Base-by-base conservation (phyloP, 2,329 filamentous ascomycete genomes). In the Epichloe gansuensis region DNA sequence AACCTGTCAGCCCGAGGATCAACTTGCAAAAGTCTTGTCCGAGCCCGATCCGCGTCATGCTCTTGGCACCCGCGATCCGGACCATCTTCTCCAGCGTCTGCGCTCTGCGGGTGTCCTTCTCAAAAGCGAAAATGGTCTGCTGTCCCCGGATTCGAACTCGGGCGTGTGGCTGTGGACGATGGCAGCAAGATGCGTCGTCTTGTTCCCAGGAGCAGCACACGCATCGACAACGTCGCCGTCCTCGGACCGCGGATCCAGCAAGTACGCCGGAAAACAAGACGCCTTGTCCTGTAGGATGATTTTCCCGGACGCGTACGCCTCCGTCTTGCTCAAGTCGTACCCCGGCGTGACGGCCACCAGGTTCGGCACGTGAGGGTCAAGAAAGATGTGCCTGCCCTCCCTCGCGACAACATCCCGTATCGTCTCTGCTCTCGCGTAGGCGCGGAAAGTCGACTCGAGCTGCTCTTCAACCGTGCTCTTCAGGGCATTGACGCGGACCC, bases 221-320 rank as follows among this genome's bases (percentile, higher is more conserved):
- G 88, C 88, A 67, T 98, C 93, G n/a, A 97, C 80, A 8, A 94
- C 74, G 62, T 93, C 82, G 25, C 88, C 88, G 57, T 85, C 80
- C 53, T 79, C 73, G 8, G 80, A 71, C 0, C 71, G 71, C 0
- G 86, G 82, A 50, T 95, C 76, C 0, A 98, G 73, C 3, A 98
- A 74, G 64, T 93, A 93, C 0, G 91, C 93, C 0, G 93, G 93
- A 62, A 98, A 96, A 64, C 93, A 98, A 0, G 91, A 96, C 0
- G 93, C 91, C 68, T 96, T 97, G 63, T 97, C 93, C 66, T 98
- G 93, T 25, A 97, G 73, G 55, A 97, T 95, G 51, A 97, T 80
- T 46, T 82, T 78, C 1, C 91, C 91, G 1, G 77, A 73, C 13
- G 72, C 77, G 67, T 97, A 97, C 0, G 89, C 85, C 13, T 77